phyloP scores from a whole-genome alignment of 179 eudicot species.

The Beta lomatogona region DNA sequence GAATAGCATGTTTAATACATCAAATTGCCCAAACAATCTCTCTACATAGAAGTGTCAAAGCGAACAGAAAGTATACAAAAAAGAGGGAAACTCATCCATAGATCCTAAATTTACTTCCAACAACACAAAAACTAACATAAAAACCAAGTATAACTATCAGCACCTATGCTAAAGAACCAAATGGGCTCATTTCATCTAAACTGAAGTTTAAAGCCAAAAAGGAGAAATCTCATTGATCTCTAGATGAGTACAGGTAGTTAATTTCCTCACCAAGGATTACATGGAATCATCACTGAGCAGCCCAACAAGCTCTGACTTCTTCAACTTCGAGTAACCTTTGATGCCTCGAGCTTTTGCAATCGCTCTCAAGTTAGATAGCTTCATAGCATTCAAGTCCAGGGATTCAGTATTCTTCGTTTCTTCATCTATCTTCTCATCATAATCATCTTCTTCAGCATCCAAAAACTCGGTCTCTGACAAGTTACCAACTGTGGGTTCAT shows the following conservation, averaged over 20 bases:
- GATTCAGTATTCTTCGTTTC: conserved; percentile 30
- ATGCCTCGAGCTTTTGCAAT: conserved; percentile 84
- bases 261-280: conserved; percentile 13
- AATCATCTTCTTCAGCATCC: conserved; percentile 39
- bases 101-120: background rate
- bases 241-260: background rate
- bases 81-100: background rate
- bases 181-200: background rate
- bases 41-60: background rate
- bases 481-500: conserved; percentile 42
- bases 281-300: conserved; percentile 56
- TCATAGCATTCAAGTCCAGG: conserved; percentile 61
- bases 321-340: conserved; percentile 81
- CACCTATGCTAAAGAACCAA: conserved; percentile 4
- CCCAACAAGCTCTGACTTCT: conserved; percentile 71
- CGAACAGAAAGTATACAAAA: background rate
- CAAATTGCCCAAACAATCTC: background rate
- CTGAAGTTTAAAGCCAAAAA: conserved; percentile 8
- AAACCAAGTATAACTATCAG: background rate
- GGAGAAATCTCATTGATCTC: conserved; percentile 1
- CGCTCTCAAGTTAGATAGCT: conserved; percentile 67
- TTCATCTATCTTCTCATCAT: conserved; percentile 38
- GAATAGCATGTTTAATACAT: background rate
- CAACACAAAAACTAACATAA: background rate
- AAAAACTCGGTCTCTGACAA: conserved; percentile 48